Conservation (phyloP, 2,329 filamentous ascomycete genomes). For the Venturia aucupariae region DNA sequence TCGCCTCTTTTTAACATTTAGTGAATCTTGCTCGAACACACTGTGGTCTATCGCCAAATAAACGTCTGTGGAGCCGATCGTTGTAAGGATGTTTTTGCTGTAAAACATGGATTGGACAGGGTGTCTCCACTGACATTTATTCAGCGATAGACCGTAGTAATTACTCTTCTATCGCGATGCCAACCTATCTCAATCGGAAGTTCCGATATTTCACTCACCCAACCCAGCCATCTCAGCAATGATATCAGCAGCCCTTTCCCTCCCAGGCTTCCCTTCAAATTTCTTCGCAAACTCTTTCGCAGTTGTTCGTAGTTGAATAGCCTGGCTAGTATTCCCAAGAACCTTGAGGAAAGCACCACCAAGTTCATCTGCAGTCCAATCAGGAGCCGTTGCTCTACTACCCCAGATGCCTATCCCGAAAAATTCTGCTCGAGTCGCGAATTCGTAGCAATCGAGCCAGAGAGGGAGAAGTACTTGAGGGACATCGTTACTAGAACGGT, state of each 20-base stretch:
- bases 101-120: no score
- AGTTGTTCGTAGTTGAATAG: background rate
- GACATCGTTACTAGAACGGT: constrained; percentile 30
- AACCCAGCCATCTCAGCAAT: background rate
- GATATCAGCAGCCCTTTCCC: background rate
- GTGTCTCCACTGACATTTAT: no score
- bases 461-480: constrained; percentile 39
- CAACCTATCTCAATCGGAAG: background rate
- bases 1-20: no score
- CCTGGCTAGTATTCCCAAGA: background rate
- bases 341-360: background rate
- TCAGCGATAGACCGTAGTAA: no score
- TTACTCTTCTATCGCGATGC: background rate
- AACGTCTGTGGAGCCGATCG: no score
- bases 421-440: constrained; percentile 34
- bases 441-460: constrained; percentile 41
- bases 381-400: constrained; percentile 1
- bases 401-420: constrained; percentile 27
- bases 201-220: background rate
- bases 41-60: no score
- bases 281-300: background rate
- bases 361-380: background rate
- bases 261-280: constrained; percentile 3
- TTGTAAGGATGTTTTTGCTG: no score
- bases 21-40: no score